These are phyloP conservation scores for Cordyceps cicadae DNA, from an alignment of 2,329 filamentous ascomycete species.

Conservation along the genomic window DNA sequence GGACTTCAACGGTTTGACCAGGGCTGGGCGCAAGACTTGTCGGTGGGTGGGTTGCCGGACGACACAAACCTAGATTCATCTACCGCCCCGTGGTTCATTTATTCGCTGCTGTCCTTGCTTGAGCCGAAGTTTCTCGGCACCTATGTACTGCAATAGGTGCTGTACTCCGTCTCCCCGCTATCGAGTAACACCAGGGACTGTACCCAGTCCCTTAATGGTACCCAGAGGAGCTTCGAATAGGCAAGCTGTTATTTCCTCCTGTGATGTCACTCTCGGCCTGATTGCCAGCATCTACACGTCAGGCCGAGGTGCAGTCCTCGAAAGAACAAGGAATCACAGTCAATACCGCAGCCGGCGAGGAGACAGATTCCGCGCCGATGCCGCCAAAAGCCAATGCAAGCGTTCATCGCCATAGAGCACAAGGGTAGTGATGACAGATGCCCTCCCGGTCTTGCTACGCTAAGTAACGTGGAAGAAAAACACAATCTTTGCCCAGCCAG, in stretches of 20 bases:
- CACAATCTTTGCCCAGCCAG: neutral
- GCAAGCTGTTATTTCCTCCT: too few relatives aligned
- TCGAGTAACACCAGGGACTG: neutral
- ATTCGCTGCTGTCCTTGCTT: neutral
- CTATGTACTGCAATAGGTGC: neutral
- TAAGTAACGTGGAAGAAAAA: neutral
- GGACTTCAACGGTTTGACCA: slow-evolving; percentile 8
- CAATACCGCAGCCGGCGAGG: too few relatives aligned
- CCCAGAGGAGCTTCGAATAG: neutral
- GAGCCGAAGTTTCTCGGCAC: slow-evolving; percentile 12
- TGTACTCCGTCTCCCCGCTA: neutral
- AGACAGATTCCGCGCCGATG: too few relatives aligned
- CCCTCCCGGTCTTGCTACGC: neutral
- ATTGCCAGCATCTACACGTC: too few relatives aligned
- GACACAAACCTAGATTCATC: slow-evolving; percentile 6
- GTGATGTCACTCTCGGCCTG: too few relatives aligned
- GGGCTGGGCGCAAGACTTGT: neutral
- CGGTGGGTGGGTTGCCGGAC: slow-evolving; percentile 4
- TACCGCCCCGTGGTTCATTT: slow-evolving; percentile 3
- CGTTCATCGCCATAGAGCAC: too few relatives aligned
- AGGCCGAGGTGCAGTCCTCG: too few relatives aligned
- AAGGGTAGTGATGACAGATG: neutral
- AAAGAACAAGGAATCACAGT: too few relatives aligned
- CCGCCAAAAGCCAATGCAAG: too few relatives aligned
- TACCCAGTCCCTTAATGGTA: neutral